phyloP scores from a whole-genome alignment of 768 basidiomycete species.

The Coprinopsis strossmayeri region DNA sequence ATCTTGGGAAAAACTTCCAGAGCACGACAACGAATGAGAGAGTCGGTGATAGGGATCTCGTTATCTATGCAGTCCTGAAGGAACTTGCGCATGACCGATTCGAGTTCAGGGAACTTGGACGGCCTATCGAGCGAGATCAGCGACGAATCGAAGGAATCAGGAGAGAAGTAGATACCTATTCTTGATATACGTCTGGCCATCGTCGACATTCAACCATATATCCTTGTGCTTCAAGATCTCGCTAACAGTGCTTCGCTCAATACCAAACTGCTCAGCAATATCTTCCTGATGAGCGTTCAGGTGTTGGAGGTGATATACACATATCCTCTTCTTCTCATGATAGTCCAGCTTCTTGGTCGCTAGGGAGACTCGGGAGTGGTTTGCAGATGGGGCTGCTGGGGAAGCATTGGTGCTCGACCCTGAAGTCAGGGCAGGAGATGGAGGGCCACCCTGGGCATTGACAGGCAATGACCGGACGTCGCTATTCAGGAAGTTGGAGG shows the following conservation, averaged over 20 bases:
- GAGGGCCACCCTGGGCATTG: conserved; percentile 37
- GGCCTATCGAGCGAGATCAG: conserved; percentile 37
- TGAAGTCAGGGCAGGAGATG: conserved; percentile 59
- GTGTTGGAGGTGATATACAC: conserved; percentile 54
- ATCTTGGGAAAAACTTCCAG: conserved; percentile 54
- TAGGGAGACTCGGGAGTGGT: not conserved
- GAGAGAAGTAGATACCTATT: conserved; percentile 43
- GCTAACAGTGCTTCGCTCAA: conserved; percentile 90
- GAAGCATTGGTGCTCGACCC: conserved; percentile 33
- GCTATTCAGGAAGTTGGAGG: conserved; percentile 31
- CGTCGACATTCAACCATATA: conserved; percentile 71
- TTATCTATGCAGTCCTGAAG: conserved; percentile 47
- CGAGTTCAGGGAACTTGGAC: conserved; percentile 77
- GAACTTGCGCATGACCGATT: conserved; percentile 55
- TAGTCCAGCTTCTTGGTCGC: conserved; percentile 50
- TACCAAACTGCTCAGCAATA: conserved; percentile 67
- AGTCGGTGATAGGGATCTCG: conserved; percentile 53
- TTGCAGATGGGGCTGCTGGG: not conserved
- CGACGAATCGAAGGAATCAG: conserved; percentile 8
- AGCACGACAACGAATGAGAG: conserved; percentile 56
- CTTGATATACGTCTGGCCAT: conserved; percentile 55
- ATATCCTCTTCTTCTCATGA: conserved; percentile 70
- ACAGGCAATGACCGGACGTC: conserved; percentile 27
- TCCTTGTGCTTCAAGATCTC: conserved; percentile 84
- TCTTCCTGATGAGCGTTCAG: conserved; percentile 77